Percentiles rank a stretch among this genome's conserved stretches.
These are phyloP conservation scores for Zygotorulaspora florentina DNA, from an alignment of 805 yeast genomes.

Conservation along the genomic window DNA sequence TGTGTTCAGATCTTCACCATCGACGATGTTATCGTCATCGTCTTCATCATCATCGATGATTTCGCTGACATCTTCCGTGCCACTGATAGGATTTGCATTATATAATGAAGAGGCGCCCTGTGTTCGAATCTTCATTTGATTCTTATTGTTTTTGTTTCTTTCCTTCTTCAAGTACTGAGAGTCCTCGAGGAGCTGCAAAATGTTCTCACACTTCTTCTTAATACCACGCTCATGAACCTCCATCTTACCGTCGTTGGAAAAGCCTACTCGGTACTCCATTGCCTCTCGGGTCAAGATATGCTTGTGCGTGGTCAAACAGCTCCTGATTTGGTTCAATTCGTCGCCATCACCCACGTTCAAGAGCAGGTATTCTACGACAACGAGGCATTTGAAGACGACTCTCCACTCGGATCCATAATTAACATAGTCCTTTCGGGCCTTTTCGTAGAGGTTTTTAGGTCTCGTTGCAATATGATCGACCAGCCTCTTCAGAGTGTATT, in stretches of 20 bases:
- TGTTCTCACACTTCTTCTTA: constrained; percentile 33
- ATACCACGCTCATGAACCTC: constrained; percentile 38
- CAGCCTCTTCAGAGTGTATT: constrained; percentile 35
- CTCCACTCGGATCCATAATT: constrained; percentile 42
- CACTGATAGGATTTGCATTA: constrained; percentile 21
- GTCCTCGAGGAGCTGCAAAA: constrained; percentile 30
- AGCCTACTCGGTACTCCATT: constrained; percentile 27
- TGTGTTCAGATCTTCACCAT: constrained; percentile 16
- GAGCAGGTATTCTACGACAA: constrained; percentile 34
- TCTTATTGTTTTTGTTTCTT: constrained; percentile 29
- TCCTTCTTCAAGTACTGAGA: constrained; percentile 30
- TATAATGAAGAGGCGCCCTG: constrained; percentile 21
- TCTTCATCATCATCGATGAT: constrained; percentile 11
- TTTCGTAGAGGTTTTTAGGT: constrained; percentile 37
- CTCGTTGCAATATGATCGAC: constrained; percentile 36
- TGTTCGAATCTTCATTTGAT: constrained; percentile 30
- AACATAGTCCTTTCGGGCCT: constrained; percentile 39
- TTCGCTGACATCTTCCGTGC: constrained; percentile 28
- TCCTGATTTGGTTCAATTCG: constrained; percentile 31
- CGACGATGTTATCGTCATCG: constrained; percentile 20
- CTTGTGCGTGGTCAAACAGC: constrained; percentile 33
- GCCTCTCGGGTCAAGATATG: constrained; percentile 32
- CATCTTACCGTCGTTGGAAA: constrained; percentile 38
- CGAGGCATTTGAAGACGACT: constrained; percentile 38
- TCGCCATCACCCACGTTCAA: constrained; percentile 34